Evolutionary conservation across 371 early-diverging fungal genomes (phyloP), one percentile per base, ranked within the genome.

Genomic region (Rhizomucor miehei): DNA sequence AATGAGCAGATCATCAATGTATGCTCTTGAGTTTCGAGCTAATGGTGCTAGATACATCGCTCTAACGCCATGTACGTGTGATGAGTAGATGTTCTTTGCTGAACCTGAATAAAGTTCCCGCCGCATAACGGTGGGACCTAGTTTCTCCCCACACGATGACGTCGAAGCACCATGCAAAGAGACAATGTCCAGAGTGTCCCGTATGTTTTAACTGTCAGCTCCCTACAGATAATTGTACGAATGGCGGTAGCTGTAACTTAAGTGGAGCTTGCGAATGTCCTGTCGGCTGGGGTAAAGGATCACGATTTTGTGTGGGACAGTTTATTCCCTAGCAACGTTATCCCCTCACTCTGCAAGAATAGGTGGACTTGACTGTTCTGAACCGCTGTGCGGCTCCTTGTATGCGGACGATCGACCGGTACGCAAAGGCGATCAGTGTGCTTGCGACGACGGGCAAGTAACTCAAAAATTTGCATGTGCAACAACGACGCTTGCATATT

Each of bases 191-290:
- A 3, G 76, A 66, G 38, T 77, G 77, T 53, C 77, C 77, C 10
- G 67, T 66, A 1, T 77, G 77, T 21, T 77, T 77, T 37, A 77
- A 73, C 35, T 77, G 77, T 38, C 73, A 77, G 50, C 44, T 71
- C 14, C 63, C 69, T 1, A 65, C 65, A 23, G 64, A 71, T 44
- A 48, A 24, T n/a, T 77, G 77, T 49, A 53, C 49, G 2, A 77
- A 77, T 50, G 77, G 71, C 11, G 77, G 77, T n/a, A 17, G 6
- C n/a, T 77, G 77, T 37, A 67, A 65, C 24, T 38, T 49, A 8
- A 68, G 66, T 44, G 77, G 77, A 35, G 56, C 51, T 14, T 77
- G 77, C 44, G 25, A 40, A 12, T 77, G 77, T 54, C 67, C 65
- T 20, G 29, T 53, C 5, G 77, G 77, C 17, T 77, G 77, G 77